These are phyloP conservation scores for Penicillium sp. DNA, from an alignment of 2,329 filamentous ascomycete species.

Conservation along the genomic window DNA sequence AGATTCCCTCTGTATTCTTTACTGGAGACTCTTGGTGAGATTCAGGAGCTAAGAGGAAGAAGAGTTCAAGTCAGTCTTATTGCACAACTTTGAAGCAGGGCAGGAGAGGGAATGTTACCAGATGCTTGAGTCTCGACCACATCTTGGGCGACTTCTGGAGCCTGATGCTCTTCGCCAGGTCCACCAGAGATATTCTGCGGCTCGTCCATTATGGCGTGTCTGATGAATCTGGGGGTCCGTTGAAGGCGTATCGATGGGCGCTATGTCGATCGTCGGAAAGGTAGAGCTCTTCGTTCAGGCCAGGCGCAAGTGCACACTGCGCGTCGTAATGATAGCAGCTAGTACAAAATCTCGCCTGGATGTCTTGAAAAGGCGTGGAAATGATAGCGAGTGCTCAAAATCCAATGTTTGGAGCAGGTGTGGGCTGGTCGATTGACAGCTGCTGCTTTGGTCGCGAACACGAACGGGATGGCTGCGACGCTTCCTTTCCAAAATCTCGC, in stretches of 20 bases:
- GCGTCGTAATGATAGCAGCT: conserved; percentile 5
- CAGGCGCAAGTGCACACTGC: conserved; percentile 9
- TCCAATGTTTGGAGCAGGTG: conserved; percentile 10
- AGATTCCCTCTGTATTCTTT: conserved; percentile 31
- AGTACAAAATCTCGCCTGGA: neutral
- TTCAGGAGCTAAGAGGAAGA: conserved; percentile 25
- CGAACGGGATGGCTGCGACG: conserved; percentile 13
- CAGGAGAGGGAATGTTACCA: conserved; percentile 21
- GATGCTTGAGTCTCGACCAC: conserved; percentile 26
- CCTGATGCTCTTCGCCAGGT: conserved; percentile 27
- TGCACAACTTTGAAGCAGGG: conserved; percentile 9
- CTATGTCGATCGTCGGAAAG: conserved; percentile 24
- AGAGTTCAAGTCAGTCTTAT: conserved; percentile 18
- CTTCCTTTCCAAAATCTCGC: conserved; percentile 19
- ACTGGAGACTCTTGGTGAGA: conserved; percentile 29
- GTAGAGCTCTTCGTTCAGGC: conserved; percentile 12
- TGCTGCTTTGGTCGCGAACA: conserved; percentile 15
- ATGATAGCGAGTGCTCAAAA: neutral
- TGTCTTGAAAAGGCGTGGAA: neutral
- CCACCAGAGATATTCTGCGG: conserved; percentile 24
- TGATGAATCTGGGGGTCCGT: conserved; percentile 23
- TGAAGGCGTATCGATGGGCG: conserved; percentile 30
- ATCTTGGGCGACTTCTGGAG: conserved; percentile 25
- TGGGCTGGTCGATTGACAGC: conserved; percentile 2
- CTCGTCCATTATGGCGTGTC: conserved; percentile 36